Percentiles rank a stretch among this genome's conserved stretches.
Conservation (phyloP, 1,284 basidiomycete genomes). For the Ustilago crameri region DNA sequence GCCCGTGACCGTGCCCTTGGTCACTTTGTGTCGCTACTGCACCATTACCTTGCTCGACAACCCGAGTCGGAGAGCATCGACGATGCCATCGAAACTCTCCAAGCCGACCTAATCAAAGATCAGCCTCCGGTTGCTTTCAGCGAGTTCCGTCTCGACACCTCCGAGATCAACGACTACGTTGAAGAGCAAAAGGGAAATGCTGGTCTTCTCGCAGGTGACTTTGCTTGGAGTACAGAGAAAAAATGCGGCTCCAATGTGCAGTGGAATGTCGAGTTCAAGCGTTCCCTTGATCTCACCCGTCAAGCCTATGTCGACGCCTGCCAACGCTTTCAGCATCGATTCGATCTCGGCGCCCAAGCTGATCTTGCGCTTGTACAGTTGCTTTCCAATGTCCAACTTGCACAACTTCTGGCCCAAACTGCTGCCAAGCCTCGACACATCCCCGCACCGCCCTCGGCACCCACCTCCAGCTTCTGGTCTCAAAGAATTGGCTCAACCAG, state of each 20-base stretch:
- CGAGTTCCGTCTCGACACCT: slow-evolving; percentile 19
- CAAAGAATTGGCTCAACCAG: not conserved
- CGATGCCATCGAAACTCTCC: slow-evolving; percentile 9
- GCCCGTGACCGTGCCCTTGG: slow-evolving; percentile 38
- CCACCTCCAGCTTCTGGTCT: slow-evolving; percentile 6
- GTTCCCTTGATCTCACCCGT: slow-evolving; percentile 17
- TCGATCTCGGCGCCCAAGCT: slow-evolving; percentile 8
- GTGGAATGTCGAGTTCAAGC: slow-evolving; percentile 29
- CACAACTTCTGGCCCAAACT: not conserved
- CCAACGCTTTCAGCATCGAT: slow-evolving; percentile 22
- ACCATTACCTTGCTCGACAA: slow-evolving; percentile 17
- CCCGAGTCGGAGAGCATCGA: not conserved
- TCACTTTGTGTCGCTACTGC: slow-evolving; percentile 25
- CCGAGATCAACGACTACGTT: slow-evolving; percentile 34
- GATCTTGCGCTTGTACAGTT: slow-evolving; percentile 22
- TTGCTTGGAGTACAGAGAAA: slow-evolving; percentile 14
- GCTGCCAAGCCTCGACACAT: slow-evolving; percentile 19
- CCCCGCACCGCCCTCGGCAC: slow-evolving; percentile 4
- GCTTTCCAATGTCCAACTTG: slow-evolving; percentile 6
- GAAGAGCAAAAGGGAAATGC: slow-evolving; percentile 25
- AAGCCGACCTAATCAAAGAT: slow-evolving; percentile 13
- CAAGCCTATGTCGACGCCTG: slow-evolving; percentile 29
- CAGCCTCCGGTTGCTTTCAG: not conserved
- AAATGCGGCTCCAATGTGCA: slow-evolving; percentile 6
- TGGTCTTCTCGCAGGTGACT: slow-evolving; percentile 26